Evolutionary conservation across 441 rosid species (phyloP).

Genomic region (Bruguiera hainesii): DNA sequence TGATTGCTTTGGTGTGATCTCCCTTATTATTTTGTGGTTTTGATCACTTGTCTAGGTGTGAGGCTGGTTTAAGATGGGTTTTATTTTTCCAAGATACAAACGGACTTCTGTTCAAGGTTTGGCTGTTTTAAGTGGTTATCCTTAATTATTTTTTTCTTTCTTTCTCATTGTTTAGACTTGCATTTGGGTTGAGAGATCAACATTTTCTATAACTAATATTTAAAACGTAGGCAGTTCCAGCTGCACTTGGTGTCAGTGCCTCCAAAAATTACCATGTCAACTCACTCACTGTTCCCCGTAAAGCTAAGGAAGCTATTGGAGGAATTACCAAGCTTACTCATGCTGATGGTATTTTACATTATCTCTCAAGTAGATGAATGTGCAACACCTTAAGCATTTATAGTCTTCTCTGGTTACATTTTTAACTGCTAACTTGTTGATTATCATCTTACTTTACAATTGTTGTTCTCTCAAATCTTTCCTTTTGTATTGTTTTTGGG

Average conservation of each 20-base stretch:
- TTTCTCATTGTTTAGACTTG: constrained; percentile 7
- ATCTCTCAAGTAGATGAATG: neutral
- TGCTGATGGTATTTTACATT: constrained; percentile 56
- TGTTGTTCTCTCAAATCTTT: too few relatives aligned
- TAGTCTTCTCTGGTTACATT: too few relatives aligned
- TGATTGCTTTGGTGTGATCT: constrained; percentile 6
- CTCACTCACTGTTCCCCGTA: constrained; percentile 97
- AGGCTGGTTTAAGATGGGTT: constrained; percentile 83
- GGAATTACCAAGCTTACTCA: constrained; percentile 92
- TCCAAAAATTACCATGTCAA: constrained; percentile 80
- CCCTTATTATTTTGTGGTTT: neutral
- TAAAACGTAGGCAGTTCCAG: constrained; percentile 78
- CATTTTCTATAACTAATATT: constrained; percentile 1
- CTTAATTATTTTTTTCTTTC: neutral
- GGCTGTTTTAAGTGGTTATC: constrained; percentile 12
- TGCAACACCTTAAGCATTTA: too few relatives aligned
- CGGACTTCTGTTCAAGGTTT: constrained; percentile 96
- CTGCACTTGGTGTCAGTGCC: constrained; percentile 88
- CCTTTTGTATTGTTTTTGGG: too few relatives aligned
- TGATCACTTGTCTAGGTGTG: constrained; percentile 51
- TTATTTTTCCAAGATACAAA: constrained; percentile 97
- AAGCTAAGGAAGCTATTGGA: constrained; percentile 98
- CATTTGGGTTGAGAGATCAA: constrained; percentile 12
- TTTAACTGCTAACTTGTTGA: too few relatives aligned
- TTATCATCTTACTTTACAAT: too few relatives aligned